Conservation (phyloP, 2,329 filamentous ascomycete species). For the Teratosphaeria destructans region DNA sequence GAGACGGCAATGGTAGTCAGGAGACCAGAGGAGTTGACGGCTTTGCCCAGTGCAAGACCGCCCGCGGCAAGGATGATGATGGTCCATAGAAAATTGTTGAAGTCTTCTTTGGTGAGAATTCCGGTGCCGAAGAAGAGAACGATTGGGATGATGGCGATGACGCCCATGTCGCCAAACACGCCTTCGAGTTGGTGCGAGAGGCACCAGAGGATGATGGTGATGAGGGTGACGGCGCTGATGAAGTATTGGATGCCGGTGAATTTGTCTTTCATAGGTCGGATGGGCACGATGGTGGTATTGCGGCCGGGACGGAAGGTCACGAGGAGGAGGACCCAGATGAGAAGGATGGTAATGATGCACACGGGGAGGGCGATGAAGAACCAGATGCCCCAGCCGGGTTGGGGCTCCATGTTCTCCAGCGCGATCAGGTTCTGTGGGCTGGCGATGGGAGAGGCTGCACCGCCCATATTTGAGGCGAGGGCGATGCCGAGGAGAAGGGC, state of each 20-base stretch:
- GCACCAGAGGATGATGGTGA: constrained; percentile 87
- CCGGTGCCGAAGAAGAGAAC: constrained; percentile 94
- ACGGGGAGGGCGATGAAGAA: constrained; percentile 94
- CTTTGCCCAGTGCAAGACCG: constrained; percentile 82
- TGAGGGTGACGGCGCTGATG: constrained; percentile 70
- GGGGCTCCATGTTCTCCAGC: constrained; percentile 85
- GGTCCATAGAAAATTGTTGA: constrained; percentile 99
- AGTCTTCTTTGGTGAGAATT: constrained; percentile 95
- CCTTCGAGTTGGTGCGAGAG: constrained; percentile 77
- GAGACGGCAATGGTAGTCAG: constrained; percentile 73
- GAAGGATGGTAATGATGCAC: constrained; percentile 72
- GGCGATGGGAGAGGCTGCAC: constrained; percentile 91
- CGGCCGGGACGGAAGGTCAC: constrained; percentile 74
- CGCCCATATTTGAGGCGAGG: constrained; percentile 87
- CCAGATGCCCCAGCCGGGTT: constrained; percentile 89
- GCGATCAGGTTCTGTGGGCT: constrained; percentile 97
- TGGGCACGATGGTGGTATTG: constrained; percentile 82
- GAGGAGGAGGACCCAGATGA: constrained; percentile 84
- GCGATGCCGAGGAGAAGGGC: constrained; percentile 92
- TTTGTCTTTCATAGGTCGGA: constrained; percentile 76
- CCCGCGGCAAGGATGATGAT: constrained; percentile 97
- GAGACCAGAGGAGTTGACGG: constrained; percentile 85
- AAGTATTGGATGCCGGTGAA: constrained; percentile 91
- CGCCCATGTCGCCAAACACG: constrained; percentile 94
- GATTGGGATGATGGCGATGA: constrained; percentile 91